Percentiles rank a stretch among this genome's conserved stretches.
Conservation (phyloP, 2,329 filamentous ascomycete species). For the Verticillium albo-atrum region DNA sequence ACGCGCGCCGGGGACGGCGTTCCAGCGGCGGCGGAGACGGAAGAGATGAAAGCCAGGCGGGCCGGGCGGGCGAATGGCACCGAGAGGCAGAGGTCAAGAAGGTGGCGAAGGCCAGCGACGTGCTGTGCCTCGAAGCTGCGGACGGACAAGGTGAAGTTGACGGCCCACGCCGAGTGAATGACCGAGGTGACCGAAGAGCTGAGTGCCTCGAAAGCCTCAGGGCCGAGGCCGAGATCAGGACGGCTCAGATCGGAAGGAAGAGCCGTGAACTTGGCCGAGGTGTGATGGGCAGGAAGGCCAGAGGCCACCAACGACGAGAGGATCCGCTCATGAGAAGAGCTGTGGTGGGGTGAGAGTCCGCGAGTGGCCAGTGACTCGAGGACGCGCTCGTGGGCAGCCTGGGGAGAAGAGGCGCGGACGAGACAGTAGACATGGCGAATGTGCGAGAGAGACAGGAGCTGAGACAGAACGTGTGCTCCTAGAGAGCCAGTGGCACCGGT, state of each 20-base stretch:
- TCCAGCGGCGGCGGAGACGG: constrained; percentile 34
- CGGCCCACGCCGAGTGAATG: constrained; percentile 49
- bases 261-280: constrained; percentile 26
- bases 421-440: constrained; percentile 47
- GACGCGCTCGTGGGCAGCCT: constrained; percentile 24
- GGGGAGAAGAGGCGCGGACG: constrained; percentile 35
- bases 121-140: constrained; percentile 41
- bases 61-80: constrained; percentile 26
- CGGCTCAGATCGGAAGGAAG: constrained; percentile 36
- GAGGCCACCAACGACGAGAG: constrained; percentile 26
- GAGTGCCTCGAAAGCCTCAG: constrained; percentile 19
- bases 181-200: constrained; percentile 30
- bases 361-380: constrained; percentile 22
- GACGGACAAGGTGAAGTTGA: constrained; percentile 49
- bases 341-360: constrained; percentile 21
- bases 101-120: constrained; percentile 39
- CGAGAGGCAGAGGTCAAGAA: constrained; percentile 34
- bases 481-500: constrained; percentile 60
- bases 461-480: constrained; percentile 52
- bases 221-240: constrained; percentile 32
- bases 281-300: constrained; percentile 11
- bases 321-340: constrained; percentile 8
- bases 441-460: constrained; percentile 53
- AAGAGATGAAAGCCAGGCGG: constrained; percentile 39
- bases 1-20: constrained; percentile 30